Conservation (phyloP, 176 grass and related monocot species). For the Phoenix roebelenii region DNA sequence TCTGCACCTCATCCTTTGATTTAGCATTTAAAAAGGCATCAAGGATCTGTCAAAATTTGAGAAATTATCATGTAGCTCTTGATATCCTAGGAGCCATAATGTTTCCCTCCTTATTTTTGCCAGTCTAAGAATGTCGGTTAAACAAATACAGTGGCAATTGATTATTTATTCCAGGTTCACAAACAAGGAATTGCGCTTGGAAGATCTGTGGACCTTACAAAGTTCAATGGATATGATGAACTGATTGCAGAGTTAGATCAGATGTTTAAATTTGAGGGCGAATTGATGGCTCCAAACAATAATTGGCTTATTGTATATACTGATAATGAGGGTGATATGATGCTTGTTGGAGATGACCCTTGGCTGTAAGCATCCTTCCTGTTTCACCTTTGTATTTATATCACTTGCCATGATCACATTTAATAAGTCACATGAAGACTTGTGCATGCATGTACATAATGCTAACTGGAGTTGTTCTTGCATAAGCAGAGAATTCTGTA, state of each 20-base stretch:
- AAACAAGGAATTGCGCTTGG: slow-evolving; percentile 90
- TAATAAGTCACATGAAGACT: too few relatives aligned
- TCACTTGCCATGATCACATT: too few relatives aligned
- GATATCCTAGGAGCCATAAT: too few relatives aligned
- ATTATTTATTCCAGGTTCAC: slow-evolving; percentile 52
- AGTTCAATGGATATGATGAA: slow-evolving; percentile 59
- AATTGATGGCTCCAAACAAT: slow-evolving; percentile 41
- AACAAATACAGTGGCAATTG: not conserved
- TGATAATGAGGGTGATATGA: slow-evolving; percentile 95
- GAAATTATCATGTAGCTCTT: too few relatives aligned
- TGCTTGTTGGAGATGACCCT: slow-evolving; percentile 98
- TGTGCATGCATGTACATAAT: not conserved
- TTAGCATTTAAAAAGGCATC: too few relatives aligned
- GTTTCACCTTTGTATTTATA: too few relatives aligned
- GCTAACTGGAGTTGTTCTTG: slow-evolving; percentile 8
- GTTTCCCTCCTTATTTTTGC: too few relatives aligned
- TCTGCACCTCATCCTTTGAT: too few relatives aligned
- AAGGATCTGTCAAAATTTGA: too few relatives aligned
- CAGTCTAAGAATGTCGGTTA: not conserved
- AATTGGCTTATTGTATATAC: slow-evolving; percentile 90
- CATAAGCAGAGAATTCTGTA: slow-evolving; percentile 71
- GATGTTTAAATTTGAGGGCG: slow-evolving; percentile 83
- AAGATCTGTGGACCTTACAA: slow-evolving; percentile 83
- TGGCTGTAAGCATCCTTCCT: slow-evolving; percentile 57
- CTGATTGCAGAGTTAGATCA: slow-evolving; percentile 68